Evolutionary conservation across 192 early-diverging fungal genomes (phyloP), one percentile per base, ranked within the genome.

Genomic region (Mycoemilia scoparia): DNA sequence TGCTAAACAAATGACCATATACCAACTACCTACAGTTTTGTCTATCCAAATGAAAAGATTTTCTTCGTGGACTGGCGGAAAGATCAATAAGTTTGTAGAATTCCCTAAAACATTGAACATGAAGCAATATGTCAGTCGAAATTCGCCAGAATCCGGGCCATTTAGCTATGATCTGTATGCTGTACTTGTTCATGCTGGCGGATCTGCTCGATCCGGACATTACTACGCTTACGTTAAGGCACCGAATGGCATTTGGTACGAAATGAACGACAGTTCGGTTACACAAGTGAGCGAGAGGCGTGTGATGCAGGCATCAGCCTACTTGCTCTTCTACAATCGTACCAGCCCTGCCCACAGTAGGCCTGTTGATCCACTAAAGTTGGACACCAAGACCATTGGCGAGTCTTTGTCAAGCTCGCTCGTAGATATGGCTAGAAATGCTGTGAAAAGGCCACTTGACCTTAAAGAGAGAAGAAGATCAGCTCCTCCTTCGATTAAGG

Each of bases 1-100:
- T 4, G 53, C 64, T 29, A 92, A 92, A 48, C 69, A 77, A 39
- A 71, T 86, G 66, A 73, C 77, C 0, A 61, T 92, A 10, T 66
- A 81, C 27, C 52, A 66, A 17, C 54, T 78, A 10, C 87, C 87
- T 16, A 54, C 62, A 22, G 60, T 79, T 17, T 42, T 92, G 22
- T 72, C 61, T 5, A 38, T 92, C 15, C 87, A 92, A 29, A 57
- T 92, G 21, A 92, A 92, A 56, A 66, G 87, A 11, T 92, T 92
- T 45, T 75, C 69, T 24, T 39, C 34, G 9, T 49, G 57, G 41
- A 49, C 61, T 23, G 73, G 73, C 24, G 60, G 66, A 13, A 92
- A 92, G 60, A 71, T 88, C 29, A 60, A 38, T 31, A 64, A 63
- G 29, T 59, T 54, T 22, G 52, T 88, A 26, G 44, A 49, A 24